Percentiles rank a stretch among this genome's conserved stretches.
phyloP scores from a whole-genome alignment of 441 rosid species.

The Jatropha podagrica region DNA sequence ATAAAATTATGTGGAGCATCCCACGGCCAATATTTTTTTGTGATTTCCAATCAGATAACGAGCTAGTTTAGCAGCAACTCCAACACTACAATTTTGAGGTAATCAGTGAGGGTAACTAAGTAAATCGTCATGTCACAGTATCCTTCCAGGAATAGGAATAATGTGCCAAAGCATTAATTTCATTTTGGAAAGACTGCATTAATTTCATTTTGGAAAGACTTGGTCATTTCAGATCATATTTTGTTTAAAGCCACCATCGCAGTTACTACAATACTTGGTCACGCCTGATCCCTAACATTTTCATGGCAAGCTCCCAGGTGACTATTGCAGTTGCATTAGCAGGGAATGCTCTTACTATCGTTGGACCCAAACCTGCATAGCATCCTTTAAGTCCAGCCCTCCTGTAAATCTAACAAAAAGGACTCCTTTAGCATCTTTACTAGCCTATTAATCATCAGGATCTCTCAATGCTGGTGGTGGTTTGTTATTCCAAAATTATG shows the following conservation, averaged over 20 bases:
- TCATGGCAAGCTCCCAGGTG: conserved; percentile 86
- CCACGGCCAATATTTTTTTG: not conserved
- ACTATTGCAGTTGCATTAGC: conserved; percentile 96
- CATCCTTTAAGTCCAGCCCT: conserved; percentile 78
- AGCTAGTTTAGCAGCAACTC: not conserved
- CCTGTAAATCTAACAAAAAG: conserved; percentile 51
- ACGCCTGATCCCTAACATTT: conserved; percentile 63
- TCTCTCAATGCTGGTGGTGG: not conserved
- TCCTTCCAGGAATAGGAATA: not conserved
- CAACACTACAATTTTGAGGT: not conserved
- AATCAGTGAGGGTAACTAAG: not conserved
- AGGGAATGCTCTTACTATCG: conserved; percentile 81
- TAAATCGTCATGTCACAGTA: not conserved
- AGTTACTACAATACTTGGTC: conserved; percentile 22
- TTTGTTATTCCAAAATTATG: not conserved
- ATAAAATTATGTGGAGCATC: not conserved
- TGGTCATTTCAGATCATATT: not conserved
- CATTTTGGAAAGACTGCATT: not conserved
- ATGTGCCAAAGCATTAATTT: not conserved
- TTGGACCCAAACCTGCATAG: conserved; percentile 80
- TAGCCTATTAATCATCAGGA: not conserved
- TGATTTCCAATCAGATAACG: not conserved
- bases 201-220: not conserved
- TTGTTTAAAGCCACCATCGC: not conserved
- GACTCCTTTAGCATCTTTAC: conserved; percentile 12